Conservation (phyloP, 345 rosid species). For the Murraya paniculata region DNA sequence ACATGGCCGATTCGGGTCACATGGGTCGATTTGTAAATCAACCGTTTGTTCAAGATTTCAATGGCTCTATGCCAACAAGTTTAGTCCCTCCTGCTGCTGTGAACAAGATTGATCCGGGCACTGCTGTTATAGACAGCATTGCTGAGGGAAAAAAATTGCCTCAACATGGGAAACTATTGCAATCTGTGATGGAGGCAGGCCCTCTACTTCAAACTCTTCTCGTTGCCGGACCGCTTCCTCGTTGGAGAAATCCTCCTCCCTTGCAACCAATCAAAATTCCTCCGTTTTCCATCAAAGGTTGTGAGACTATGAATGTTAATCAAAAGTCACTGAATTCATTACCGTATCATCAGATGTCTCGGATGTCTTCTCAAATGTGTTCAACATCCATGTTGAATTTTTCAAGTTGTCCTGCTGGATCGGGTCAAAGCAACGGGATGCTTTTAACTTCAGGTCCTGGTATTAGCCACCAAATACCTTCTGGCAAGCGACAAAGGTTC, state of each 20-base stretch:
- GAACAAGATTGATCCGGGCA: conserved; percentile 39
- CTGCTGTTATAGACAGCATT: conserved; percentile 45
- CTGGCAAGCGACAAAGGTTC: conserved; percentile 61
- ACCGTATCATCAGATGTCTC: conserved; percentile 20
- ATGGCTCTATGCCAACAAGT: conserved; percentile 10
- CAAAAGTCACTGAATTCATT: conserved; percentile 16
- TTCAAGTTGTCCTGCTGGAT: conserved; percentile 28
- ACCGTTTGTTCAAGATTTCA: conserved; percentile 25
- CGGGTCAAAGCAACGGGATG: conserved; percentile 25
- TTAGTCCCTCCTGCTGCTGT: conserved; percentile 15
- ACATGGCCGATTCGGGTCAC: conserved; percentile 40
- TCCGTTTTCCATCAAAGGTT: conserved; percentile 38
- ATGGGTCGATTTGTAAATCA: conserved; percentile 23
- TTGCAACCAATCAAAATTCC: conserved; percentile 57
- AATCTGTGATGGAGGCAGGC: conserved; percentile 66
- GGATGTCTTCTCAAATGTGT: conserved; percentile 38
- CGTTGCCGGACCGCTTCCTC: conserved; percentile 89
- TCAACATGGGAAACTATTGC: conserved; percentile 64
- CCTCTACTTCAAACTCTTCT: conserved; percentile 80
- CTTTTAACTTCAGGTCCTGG: conserved; percentile 20
- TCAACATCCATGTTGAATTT: conserved; percentile 56
- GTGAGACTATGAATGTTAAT: conserved; percentile 13
- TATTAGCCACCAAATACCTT: conserved; percentile 26
- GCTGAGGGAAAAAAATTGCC: conserved; percentile 59
- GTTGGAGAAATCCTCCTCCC: conserved; percentile 97